Conservation (phyloP, 1,284 basidiomycete species). For the Pseudozyma thailandica region DNA sequence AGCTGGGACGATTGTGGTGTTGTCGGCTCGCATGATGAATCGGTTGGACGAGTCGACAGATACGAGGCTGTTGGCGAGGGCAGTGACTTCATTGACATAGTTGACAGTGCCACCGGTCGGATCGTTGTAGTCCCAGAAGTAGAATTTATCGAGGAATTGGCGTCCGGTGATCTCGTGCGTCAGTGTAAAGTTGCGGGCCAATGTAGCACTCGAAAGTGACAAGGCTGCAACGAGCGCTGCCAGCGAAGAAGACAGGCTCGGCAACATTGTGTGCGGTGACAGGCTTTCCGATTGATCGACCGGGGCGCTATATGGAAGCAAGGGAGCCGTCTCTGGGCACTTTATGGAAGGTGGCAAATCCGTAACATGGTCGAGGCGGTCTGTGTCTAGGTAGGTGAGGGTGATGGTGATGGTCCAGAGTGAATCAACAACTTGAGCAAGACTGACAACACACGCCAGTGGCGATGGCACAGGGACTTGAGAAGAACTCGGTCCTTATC, state of each 20-base stretch:
- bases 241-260: background rate
- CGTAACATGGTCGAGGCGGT: no score
- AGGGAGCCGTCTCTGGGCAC: no score
- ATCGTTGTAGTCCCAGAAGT: slow-evolving; percentile 49
- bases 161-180: slow-evolving; percentile 45
- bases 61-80: slow-evolving; percentile 19
- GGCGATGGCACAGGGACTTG: background rate
- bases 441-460: no score
- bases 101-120: slow-evolving; percentile 52
- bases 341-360: no score
- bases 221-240: slow-evolving; percentile 9
- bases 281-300: no score
- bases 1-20: slow-evolving; percentile 16
- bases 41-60: slow-evolving; percentile 34
- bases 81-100: slow-evolving; percentile 41
- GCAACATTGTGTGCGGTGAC: background rate
- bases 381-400: no score
- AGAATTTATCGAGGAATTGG: slow-evolving; percentile 47
- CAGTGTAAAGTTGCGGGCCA: slow-evolving; percentile 43
- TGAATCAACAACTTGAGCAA: no score
- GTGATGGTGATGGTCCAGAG: no score
- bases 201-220: slow-evolving; percentile 11
- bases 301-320: no score
- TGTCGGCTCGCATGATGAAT: slow-evolving; percentile 54
- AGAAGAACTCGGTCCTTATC: no score